Base-by-base conservation (phyloP, 1,284 basidiomycete species). In the Cryptococcus sp. region DNA sequence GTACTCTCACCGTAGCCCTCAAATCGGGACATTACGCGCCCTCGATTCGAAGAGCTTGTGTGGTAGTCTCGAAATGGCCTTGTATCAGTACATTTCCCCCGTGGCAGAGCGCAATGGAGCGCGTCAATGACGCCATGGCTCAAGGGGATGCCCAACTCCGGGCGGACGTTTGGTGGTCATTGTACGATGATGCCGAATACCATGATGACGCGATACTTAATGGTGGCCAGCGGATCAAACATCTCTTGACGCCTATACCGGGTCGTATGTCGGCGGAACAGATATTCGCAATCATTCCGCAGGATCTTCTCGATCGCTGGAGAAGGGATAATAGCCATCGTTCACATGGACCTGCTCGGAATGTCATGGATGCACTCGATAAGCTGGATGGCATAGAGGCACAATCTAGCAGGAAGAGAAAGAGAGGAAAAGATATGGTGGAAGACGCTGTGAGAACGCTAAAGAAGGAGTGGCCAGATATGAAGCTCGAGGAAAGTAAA, bases 121-220 rank as follows among this genome's bases (percentile, higher is more conserved):
- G 23, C 5, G 1, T 50, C 62, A 18, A 48, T 60, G n/a, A 48
- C 2, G 31, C 45, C 0, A 18, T 63, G 1, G 39, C 42, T 13
- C 19, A 37, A 16, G 36, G 45, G 4, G 60, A 61, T 23, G 53
- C 55, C 5, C 21, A 24, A 0, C 28, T 62, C 2, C 51, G 57
- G 2, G 40, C 51, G 4, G 62, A 63, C 23, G 53, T 65, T 3
- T 69, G 66, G 66, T 57, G 58, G 55, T 44, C 59, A 2, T 23
- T 67, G 2, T 53, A 49, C 16, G 36, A 28, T 11, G 41, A 46
- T 7, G 7, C 36, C 19, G 45, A 49, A 7, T 24, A 16, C 9
- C 18, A 58, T 16, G 23, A 46, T 22, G 13, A 45, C 16, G 13
- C 39, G 21, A 36, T 46, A 25, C n/a, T 18, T 11, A 16, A 40